These are phyloP conservation scores for Chionographis japonica DNA, from an alignment of 106 monocot genomes.

Conservation along the genomic window DNA sequence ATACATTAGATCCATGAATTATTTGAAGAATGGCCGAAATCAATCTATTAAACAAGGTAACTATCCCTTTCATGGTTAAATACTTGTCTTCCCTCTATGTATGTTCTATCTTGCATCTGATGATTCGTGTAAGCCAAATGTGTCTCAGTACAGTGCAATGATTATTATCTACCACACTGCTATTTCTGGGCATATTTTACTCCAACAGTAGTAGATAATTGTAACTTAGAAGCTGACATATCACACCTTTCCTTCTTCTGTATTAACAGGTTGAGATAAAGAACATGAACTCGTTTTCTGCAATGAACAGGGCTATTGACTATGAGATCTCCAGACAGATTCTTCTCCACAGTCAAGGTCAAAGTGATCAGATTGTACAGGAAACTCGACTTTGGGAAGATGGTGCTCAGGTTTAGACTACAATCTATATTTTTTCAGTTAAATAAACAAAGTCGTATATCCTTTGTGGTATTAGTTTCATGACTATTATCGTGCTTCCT, in stretches of 20 bases:
- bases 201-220: too few species aligned
- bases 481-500: background rate
- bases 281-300: slow-evolving; percentile 99
- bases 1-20: too few species aligned
- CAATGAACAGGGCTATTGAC: slow-evolving; percentile 93
- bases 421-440: background rate
- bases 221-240: background rate
- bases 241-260: background rate
- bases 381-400: slow-evolving; percentile 98
- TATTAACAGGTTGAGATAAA: slow-evolving; percentile 89
- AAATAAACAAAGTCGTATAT: background rate
- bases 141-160: too few species aligned
- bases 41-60: too few species aligned
- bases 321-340: slow-evolving; percentile 87
- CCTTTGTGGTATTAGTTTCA: background rate
- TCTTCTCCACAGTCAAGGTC: slow-evolving; percentile 67
- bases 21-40: too few species aligned
- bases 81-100: background rate
- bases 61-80: too few species aligned
- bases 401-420: slow-evolving; percentile 50
- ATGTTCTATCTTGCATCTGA: background rate
- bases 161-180: too few species aligned
- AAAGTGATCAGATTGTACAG: slow-evolving; percentile 91
- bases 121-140: too few species aligned
- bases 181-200: too few species aligned